Base-by-base conservation (phyloP, 2,329 filamentous ascomycete species). In the Trichoderma sp. region DNA sequence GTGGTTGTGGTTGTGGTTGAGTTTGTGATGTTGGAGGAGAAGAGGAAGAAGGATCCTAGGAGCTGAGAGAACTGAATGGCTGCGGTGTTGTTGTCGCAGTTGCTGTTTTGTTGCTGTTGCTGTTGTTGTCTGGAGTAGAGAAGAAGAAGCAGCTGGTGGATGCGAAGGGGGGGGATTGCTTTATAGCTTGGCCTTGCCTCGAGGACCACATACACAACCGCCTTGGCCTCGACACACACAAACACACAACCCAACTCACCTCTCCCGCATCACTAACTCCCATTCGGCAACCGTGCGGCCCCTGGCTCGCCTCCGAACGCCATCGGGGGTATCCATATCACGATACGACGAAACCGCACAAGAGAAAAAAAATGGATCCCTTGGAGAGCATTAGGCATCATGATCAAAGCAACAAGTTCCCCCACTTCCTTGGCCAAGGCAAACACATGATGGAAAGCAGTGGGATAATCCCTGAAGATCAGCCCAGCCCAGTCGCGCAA, bases 61-160 rank as follows among this genome's bases (percentile, higher is more conserved):
- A 63, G 27, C 34, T 66, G 53, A 19, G 64, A 58, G 22, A 66
- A 58, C 64, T 66, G 64, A 66, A 66, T 66, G 53, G 29, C 22
- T 66, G 53, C 53, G 29, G 39, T 66, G 34, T 50, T 37, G 59
- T 22, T 37, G n/a, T 8, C 29, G 27, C 17, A n/a, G 32, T 22
- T 35, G 48, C 25, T 48, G 13, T n/a, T 52, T 13, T 53, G 53
- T 57, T 57, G 22, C 15, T 50, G 22, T 15, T 50, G 45, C 19
- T 58, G 19, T 25, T 27, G 19, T 17, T 37, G 64, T 37, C 19
- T 57, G 19, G 13, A 67, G 54, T 5, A n/a, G 19, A 32, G 32
- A 22, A 22, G 15, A 22, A n/a, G 5, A 17, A 32, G 8, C 7
- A 29, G n/a, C n/a, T 29, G 8, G 52, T 54, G n/a, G 42, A 50